phyloP scores from a whole-genome alignment of 2,329 filamentous ascomycete genomes.

The Xylariaceae sp. region DNA sequence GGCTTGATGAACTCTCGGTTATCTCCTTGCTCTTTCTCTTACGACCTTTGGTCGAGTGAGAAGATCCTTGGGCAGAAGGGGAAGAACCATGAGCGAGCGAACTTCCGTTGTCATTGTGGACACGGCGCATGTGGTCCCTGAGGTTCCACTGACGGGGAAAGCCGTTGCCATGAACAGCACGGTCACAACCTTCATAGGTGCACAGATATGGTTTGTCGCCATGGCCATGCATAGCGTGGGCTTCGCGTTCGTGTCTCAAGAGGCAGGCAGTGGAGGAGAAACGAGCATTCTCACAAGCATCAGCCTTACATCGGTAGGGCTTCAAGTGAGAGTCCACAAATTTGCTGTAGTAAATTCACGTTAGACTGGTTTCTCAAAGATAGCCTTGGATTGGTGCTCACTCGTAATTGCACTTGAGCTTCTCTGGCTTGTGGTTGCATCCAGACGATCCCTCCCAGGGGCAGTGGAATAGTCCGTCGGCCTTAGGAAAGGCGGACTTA shows the following conservation, averaged over 20 bases:
- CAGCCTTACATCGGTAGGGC: constrained; percentile 90
- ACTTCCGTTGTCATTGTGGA: constrained; percentile 64
- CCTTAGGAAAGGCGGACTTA: constrained; percentile 57
- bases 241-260: constrained; percentile 90
- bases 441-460: constrained; percentile 68
- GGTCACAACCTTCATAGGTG: constrained; percentile 82
- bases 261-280: constrained; percentile 96
- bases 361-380: not conserved
- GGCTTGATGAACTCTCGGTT: constrained; percentile 37
- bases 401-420: constrained; percentile 99
- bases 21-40: constrained; percentile 54
- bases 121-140: constrained; percentile 93
- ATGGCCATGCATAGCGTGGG: constrained; percentile 92
- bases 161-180: constrained; percentile 75
- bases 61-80: constrained; percentile 30
- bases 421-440: constrained; percentile 89
- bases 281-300: constrained; percentile 75
- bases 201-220: constrained; percentile 90
- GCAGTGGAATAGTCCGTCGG: constrained; percentile 89
- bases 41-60: constrained; percentile 42
- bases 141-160: constrained; percentile 96
- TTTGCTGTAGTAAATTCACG: constrained; percentile 58
- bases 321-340: constrained; percentile 95
- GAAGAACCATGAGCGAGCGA: constrained; percentile 35
- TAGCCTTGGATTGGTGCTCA: constrained; percentile 46